These are phyloP conservation scores for Geotrichum macrosporum DNA, from an alignment of 1,139 yeast genomes.

Conservation along the genomic window DNA sequence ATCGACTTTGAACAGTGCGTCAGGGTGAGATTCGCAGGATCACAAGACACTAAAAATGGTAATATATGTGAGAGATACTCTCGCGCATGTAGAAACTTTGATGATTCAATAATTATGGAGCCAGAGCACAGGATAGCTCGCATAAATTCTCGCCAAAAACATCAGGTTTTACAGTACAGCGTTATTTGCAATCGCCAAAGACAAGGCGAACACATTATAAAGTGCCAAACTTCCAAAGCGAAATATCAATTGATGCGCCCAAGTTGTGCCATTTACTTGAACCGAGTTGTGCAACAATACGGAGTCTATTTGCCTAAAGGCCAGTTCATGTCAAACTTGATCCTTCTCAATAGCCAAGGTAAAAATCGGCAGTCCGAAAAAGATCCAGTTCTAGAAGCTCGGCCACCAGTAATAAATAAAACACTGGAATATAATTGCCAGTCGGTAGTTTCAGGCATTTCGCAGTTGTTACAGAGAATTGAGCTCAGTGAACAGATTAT, in stretches of 20 bases:
- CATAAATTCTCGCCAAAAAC: background rate
- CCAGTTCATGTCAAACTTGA: conserved; percentile 9
- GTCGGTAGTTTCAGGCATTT: background rate
- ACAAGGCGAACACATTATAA: background rate
- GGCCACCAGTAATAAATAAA: background rate
- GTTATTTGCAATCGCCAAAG: background rate
- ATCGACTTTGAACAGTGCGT: background rate
- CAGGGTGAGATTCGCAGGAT: background rate
- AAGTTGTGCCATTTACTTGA: conserved; percentile 3
- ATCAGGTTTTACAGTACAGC: background rate
- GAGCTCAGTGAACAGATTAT: background rate
- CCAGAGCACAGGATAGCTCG: background rate
- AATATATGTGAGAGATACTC: too few relatives aligned
- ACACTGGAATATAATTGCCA: too few relatives aligned
- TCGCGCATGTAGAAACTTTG: background rate
- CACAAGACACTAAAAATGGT: too few relatives aligned
- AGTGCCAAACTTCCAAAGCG: conserved; percentile 5
- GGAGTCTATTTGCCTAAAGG: conserved; percentile 9
- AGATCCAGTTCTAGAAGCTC: background rate
- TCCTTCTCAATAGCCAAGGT: conserved; percentile 5
- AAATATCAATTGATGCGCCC: conserved; percentile 5
- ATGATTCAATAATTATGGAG: background rate
- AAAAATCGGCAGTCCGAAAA: background rate
- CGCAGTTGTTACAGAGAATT: background rate
- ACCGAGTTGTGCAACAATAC: conserved; percentile 5